These are phyloP conservation scores for Candida insectorum DNA, from an alignment of 805 yeast species.

Conservation along the genomic window DNA sequence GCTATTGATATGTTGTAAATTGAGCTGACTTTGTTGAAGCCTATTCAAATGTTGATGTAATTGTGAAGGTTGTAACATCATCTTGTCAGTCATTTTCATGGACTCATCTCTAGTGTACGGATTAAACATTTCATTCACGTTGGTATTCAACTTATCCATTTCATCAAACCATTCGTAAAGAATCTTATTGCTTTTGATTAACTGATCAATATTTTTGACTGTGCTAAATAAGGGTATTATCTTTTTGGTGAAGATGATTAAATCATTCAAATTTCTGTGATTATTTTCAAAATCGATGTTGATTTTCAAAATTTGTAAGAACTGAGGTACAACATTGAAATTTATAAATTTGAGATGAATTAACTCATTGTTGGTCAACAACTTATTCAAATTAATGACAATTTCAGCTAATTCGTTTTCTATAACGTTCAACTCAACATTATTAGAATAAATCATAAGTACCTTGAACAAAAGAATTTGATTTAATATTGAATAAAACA, in stretches of 20 bases:
- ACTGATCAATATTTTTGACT: constrained; percentile 7
- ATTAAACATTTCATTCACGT: constrained; percentile 1
- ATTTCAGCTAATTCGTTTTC: constrained; percentile 17
- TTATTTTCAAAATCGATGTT: constrained; percentile 19
- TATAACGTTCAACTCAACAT: constrained; percentile 13
- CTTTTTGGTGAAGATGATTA: constrained; percentile 53
- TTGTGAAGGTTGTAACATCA: constrained; percentile 4
- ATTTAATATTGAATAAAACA: constrained; percentile 10
- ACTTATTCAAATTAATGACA: constrained; percentile 14
- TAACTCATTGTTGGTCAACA: constrained; percentile 7
- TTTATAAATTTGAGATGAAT: constrained; percentile 25
- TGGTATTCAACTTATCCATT: constrained; percentile 8
- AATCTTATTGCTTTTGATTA: constrained; percentile 10
- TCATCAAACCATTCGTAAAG: constrained; percentile 15
- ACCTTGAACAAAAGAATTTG: constrained; percentile 19
- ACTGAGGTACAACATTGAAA: constrained; percentile 29
- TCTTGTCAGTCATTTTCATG: neutral
- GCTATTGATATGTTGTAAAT: constrained; percentile 6
- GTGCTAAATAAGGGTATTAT: constrained; percentile 40
- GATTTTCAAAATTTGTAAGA: constrained; percentile 28
- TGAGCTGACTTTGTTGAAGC: constrained; percentile 9
- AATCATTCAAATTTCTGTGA: constrained; percentile 10
- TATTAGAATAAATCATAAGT: constrained; percentile 17
- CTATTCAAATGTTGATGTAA: constrained; percentile 11
- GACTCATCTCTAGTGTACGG: neutral